These are phyloP conservation scores for Sclerospora graminicola DNA, from an alignment of 352 stramenopile genomes.

Conservation along the genomic window DNA sequence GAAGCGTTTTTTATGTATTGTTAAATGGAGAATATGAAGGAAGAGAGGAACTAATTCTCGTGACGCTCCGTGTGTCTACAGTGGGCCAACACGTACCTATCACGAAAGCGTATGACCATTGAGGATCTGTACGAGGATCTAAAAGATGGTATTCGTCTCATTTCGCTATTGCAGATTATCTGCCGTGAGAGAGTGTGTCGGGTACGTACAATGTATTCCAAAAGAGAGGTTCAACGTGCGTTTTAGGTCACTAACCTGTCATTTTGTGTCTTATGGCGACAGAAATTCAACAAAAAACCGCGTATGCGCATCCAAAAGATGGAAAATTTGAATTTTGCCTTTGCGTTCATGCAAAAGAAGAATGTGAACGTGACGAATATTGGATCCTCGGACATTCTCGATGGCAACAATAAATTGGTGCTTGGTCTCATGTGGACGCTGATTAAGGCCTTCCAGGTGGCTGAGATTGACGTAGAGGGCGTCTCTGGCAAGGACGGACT, in stretches of 20 bases:
- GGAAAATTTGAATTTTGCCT: conserved; percentile 88
- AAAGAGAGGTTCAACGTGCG: neutral
- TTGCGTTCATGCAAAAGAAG: conserved; percentile 84
- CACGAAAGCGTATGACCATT: conserved; percentile 82
- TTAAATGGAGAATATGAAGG: neutral
- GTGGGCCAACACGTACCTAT: conserved; percentile 88
- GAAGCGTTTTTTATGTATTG: neutral
- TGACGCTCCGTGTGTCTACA: conserved; percentile 13
- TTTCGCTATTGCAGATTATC: conserved; percentile 85
- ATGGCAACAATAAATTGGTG: conserved; percentile 88
- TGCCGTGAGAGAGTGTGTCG: conserved; percentile 79
- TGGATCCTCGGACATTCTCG: conserved; percentile 86
- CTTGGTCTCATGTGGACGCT: conserved; percentile 89
- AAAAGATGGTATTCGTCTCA: conserved; percentile 78
- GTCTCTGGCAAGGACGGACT: conserved; percentile 87
- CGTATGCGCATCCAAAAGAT: conserved; percentile 91
- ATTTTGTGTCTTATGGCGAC: neutral
- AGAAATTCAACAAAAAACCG: conserved; percentile 90
- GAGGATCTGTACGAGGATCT: conserved; percentile 86
- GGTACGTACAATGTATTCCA: conserved; percentile 25
- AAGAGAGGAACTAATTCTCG: conserved; percentile 6
- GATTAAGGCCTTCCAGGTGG: conserved; percentile 86
- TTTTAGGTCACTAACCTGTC: neutral
- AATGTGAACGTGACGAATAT: conserved; percentile 88
- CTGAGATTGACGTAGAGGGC: conserved; percentile 80